Percentiles rank a stretch among this genome's conserved stretches.
phyloP scores from a whole-genome alignment of 495 filamentous ascomycete species.

The Mycothermus thermophilus region DNA sequence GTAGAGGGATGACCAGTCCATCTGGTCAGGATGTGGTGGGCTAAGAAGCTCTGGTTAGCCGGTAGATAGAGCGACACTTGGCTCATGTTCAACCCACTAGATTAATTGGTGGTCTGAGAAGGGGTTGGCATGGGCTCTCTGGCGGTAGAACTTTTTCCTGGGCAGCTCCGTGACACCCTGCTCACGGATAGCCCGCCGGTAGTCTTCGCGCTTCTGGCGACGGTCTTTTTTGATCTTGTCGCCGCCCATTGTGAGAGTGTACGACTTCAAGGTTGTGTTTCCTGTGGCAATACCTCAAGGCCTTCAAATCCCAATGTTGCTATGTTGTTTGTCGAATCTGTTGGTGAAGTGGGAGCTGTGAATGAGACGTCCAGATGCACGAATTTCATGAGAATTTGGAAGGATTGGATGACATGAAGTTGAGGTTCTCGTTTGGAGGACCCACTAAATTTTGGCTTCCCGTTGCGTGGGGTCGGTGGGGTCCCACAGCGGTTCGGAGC shows the following conservation, averaged over 20 bases:
- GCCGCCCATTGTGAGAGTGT: constrained; percentile 1
- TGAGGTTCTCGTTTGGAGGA: no score
- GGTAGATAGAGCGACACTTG: no score
- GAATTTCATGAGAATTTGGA: no score
- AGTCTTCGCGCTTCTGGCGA: constrained; percentile 60
- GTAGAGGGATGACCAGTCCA: constrained; percentile 83
- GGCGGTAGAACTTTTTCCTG: constrained; percentile 88
- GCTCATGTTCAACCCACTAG: constrained; percentile 73
- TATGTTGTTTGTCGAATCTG: no score
- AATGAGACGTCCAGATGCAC: background rate
- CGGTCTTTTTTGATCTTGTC: constrained; percentile 44
- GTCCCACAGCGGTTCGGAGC: no score
- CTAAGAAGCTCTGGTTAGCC: no score
- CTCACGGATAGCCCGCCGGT: constrained; percentile 33
- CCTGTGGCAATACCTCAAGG: no score
- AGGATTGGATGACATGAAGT: no score
- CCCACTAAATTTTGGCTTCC: constrained; percentile 2
- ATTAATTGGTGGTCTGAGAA: constrained; percentile 83
- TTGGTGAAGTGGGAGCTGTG: no score
- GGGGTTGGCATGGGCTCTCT: constrained; percentile 92
- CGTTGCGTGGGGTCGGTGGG: no score
- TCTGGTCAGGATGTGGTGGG: constrained; percentile 63
- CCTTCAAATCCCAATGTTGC: no score
- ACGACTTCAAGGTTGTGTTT: no score
- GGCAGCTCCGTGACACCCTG: constrained; percentile 39